Base-by-base conservation (phyloP, 169 alveolate species). In the Plasmodium vinckei region DNA sequence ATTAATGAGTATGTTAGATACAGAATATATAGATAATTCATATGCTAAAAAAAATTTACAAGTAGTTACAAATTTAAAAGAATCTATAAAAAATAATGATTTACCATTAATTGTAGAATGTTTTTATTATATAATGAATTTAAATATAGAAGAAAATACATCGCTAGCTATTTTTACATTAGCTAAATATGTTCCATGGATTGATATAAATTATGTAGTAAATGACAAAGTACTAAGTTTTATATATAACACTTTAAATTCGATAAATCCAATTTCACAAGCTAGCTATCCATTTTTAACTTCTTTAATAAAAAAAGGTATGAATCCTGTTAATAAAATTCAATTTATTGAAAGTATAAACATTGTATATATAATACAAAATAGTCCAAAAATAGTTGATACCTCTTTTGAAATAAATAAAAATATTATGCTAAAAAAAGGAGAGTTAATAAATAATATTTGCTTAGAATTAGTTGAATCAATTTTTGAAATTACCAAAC, bases 151-250 rank as follows among this genome's bases (percentile, higher is more conserved):
- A 33, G 72, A 67, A 12, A 23, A 15, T 6, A 82, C 72, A 25
- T 13, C 84, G 4, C 47, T 82, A 17, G 33, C 72, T 15, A 82
- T 82, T 7, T 67, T 82, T 33, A 82, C 90, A 25, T 63, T 82
- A 17, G 65, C 90, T 9, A 82, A 82, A 59, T 82, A 82, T 82
- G 72, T 82, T 6, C 12, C 90, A 13, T 82, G 90, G 90, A 82
- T 82, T 12, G 90, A 82, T 27, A 60, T 82, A 39, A 82, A 82
- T 59, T 82, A 82, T 46, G 90, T 82, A 2, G 90, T 56, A 9
- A 82, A 82, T 44, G 90, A 82, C 23, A 82, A 82, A 47, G 68
- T 82, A 13, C 47, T 82, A 9, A 60, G 65, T 19, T 67, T 27
- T 51, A 67, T 82, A 9, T 82, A 82, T 44, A 79, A 82, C 25